Conservation (phyloP, 2,329 filamentous ascomycete species). For the Alternaria angustiovoidea region DNA sequence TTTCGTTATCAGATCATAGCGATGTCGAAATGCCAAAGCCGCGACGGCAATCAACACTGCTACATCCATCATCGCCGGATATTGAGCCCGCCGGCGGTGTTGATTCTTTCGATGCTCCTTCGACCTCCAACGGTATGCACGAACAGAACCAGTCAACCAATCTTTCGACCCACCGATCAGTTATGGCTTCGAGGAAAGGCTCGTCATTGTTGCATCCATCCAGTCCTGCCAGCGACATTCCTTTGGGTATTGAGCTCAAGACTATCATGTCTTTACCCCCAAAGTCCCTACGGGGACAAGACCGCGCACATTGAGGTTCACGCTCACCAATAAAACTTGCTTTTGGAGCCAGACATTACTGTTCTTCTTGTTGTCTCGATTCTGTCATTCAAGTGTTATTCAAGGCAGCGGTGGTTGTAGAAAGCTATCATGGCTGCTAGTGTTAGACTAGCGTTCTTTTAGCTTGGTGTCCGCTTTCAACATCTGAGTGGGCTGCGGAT, state of each 20-base stretch:
- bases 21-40: not conserved
- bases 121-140: not conserved
- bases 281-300: not conserved
- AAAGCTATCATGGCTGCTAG: not conserved
- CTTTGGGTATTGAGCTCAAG: not conserved
- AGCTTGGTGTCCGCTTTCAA: not conserved
- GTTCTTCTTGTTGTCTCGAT: not conserved
- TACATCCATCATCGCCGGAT: constrained; percentile 16
- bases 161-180: not conserved
- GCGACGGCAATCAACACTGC: constrained; percentile 12
- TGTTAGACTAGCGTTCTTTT: not conserved
- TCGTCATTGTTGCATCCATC: constrained; percentile 38
- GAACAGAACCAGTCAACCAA: not conserved
- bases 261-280: constrained; percentile 10
- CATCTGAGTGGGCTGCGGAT: not conserved
- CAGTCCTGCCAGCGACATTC: constrained; percentile 8
- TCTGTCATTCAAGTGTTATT: not conserved
- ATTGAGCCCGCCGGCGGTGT: not conserved
- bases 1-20: not conserved
- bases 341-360: not conserved
- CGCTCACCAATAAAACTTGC: not conserved
- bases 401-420: not conserved
- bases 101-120: not conserved
- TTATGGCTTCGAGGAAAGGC: not conserved
- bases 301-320: not conserved